These are phyloP conservation scores for Penicillium chermesinum DNA, from an alignment of 495 filamentous ascomycete species.

Conservation along the genomic window DNA sequence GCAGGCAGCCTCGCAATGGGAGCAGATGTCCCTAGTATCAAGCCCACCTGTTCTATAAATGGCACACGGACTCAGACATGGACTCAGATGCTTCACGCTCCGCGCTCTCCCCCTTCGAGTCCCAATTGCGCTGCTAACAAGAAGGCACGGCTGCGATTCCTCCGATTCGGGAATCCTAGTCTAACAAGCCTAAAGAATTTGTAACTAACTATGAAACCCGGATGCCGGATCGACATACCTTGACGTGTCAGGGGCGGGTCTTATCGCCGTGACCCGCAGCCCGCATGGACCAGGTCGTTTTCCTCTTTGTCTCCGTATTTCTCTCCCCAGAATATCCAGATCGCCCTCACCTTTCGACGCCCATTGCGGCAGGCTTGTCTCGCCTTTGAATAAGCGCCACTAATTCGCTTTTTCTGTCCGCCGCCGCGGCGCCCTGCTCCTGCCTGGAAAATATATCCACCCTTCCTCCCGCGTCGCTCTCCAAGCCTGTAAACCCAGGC, in stretches of 20 bases:
- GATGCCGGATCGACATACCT: slow-evolving; percentile 13
- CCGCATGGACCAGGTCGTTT: slow-evolving; percentile 25
- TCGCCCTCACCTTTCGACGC: neutral
- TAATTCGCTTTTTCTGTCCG: too few species aligned
- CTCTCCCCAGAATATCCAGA: neutral
- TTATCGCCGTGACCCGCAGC: slow-evolving; percentile 16
- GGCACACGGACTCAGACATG: slow-evolving; percentile 10
- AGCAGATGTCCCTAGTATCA: too few species aligned
- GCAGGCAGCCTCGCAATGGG: too few species aligned
- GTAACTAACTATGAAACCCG: neutral
- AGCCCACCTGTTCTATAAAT: slow-evolving; percentile 5
- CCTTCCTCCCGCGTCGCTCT: neutral
- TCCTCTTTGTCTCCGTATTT: slow-evolving; percentile 7
- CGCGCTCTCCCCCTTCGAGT: too few species aligned
- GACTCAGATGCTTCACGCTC: too few species aligned
- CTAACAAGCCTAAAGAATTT: neutral
- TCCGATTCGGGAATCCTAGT: too few species aligned
- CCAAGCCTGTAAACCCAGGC: too few species aligned
- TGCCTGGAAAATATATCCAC: neutral
- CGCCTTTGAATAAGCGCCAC: neutral
- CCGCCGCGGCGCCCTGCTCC: neutral
- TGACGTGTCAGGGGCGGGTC: slow-evolving; percentile 12
- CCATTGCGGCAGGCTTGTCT: neutral
- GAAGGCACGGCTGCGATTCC: too few species aligned
- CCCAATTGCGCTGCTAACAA: too few species aligned